These are phyloP conservation scores for Suillus luteus DNA, from an alignment of 768 basidiomycete genomes.

Conservation along the genomic window DNA sequence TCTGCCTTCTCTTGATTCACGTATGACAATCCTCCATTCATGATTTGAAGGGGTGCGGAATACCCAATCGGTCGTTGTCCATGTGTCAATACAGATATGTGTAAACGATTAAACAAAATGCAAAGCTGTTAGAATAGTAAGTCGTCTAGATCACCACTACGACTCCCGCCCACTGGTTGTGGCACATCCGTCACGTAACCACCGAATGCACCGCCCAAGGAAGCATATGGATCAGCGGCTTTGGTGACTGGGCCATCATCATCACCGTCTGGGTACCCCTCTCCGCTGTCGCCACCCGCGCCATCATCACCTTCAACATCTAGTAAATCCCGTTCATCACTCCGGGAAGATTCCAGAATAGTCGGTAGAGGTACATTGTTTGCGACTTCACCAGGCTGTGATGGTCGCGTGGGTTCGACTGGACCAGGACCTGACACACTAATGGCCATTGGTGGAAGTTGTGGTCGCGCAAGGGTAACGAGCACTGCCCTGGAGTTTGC, in stretches of 20 bases:
- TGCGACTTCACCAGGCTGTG: constrained; percentile 29
- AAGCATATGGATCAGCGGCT: constrained; percentile 76
- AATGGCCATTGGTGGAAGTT: constrained; percentile 46
- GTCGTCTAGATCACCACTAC: constrained; percentile 61
- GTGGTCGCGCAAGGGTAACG: constrained; percentile 57
- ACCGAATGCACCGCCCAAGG: constrained; percentile 75
- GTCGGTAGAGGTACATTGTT: constrained; percentile 34
- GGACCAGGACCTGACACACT: constrained; percentile 59
- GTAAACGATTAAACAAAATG: constrained; percentile 3
- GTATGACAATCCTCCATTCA: background rate
- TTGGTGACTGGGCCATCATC: constrained; percentile 36
- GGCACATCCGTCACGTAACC: constrained; percentile 75
- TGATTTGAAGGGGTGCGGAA: background rate
- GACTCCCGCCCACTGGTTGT: constrained; percentile 47
- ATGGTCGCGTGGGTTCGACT: constrained; percentile 30
- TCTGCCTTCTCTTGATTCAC: constrained; percentile 29
- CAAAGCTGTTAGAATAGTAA: constrained; percentile 53
- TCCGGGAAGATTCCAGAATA: constrained; percentile 26
- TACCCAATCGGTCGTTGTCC: constrained; percentile 10
- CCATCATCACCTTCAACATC: constrained; percentile 22
- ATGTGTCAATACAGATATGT: constrained; percentile 4
- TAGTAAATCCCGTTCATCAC: constrained; percentile 23
- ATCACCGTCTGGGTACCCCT: constrained; percentile 39
- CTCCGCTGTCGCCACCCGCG: constrained; percentile 33
- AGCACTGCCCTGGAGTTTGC: constrained; percentile 73